Evolutionary conservation across 2,329 filamentous ascomycete species (phyloP).

Genomic region (Trichoderma gracile): DNA sequence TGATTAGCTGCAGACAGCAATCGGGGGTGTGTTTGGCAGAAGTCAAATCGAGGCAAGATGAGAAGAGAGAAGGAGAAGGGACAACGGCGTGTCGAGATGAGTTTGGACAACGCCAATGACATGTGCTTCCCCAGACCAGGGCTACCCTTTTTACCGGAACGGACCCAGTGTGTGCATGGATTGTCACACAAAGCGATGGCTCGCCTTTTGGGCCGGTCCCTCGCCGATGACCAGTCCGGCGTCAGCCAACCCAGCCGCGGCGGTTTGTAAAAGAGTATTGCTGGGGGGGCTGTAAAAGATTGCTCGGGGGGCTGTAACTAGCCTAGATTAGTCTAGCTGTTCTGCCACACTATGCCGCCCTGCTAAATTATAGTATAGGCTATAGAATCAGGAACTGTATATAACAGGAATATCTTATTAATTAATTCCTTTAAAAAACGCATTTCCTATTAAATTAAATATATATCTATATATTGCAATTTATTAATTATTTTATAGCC

Average conservation of each 20-base stretch:
- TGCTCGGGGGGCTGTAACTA: neutral
- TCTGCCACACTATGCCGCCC: too few relatives aligned
- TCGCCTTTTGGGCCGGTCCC: slow-evolving; percentile 21
- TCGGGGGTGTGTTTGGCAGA: neutral
- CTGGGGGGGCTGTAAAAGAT: too few relatives aligned
- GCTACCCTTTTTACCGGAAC: slow-evolving; percentile 25
- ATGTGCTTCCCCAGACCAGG: slow-evolving; percentile 28
- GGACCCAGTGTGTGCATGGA: slow-evolving; percentile 23
- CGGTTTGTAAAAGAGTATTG: neutral
- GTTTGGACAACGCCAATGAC: slow-evolving; percentile 15
- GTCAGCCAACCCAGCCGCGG: slow-evolving; percentile 17
- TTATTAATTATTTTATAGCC: too few relatives aligned
- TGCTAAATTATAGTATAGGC: too few relatives aligned
- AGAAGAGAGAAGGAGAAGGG: slow-evolving; percentile 25
- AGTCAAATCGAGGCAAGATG: slow-evolving; percentile 13
- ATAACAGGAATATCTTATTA: too few relatives aligned
- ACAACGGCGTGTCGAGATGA: slow-evolving; percentile 10
- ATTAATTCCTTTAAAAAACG: too few relatives aligned
- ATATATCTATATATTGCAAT: too few relatives aligned
- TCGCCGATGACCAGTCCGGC: slow-evolving; percentile 16
- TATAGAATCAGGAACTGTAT: too few relatives aligned
- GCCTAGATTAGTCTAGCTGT: too few relatives aligned
- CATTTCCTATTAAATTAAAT: too few relatives aligned
- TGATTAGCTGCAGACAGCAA: too few relatives aligned
- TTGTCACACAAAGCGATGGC: slow-evolving; percentile 14